phyloP scores from a whole-genome alignment of 192 early-diverging fungal genomes.

The Fimicolochytrium jonesii region DNA sequence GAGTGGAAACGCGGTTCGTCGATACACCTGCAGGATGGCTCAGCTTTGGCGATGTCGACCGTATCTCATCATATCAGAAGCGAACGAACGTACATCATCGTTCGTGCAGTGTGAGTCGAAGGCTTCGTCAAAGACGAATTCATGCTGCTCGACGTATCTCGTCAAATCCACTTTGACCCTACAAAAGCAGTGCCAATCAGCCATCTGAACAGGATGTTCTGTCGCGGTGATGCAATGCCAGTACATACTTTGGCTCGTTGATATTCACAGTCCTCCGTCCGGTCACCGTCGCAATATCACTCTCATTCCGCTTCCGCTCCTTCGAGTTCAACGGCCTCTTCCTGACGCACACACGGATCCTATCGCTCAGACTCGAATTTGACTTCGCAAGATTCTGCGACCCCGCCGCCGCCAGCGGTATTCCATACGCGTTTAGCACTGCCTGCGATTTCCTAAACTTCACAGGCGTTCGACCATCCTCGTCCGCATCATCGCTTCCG shows the following conservation, averaged over 20 bases:
- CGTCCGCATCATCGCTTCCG: background rate
- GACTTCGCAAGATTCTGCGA: conserved; percentile 11
- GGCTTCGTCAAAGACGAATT: conserved; percentile 94
- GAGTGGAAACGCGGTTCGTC: conserved; percentile 85
- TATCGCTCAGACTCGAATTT: conserved; percentile 62
- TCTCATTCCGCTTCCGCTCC: conserved; percentile 74
- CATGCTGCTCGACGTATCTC: conserved; percentile 90
- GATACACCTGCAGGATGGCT: conserved; percentile 56
- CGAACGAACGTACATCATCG: conserved; percentile 55
- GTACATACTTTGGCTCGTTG: conserved; percentile 96
- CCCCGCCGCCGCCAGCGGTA: conserved; percentile 44
- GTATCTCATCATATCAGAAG: too few species aligned
- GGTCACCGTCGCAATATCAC: conserved; percentile 72
- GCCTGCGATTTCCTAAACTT: conserved; percentile 19
- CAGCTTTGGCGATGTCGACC: background rate
- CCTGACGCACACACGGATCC: conserved; percentile 95
- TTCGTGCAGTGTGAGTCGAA: conserved; percentile 80
- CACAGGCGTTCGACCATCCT: background rate
- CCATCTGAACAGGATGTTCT: too few species aligned
- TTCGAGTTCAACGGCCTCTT: conserved; percentile 91
- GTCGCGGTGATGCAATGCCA: too few species aligned
- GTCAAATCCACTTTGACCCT: conserved; percentile 94
- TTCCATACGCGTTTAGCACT: conserved; percentile 70
- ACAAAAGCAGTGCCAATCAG: too few species aligned
- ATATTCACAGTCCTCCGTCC: conserved; percentile 73